Evolutionary conservation across 2,329 filamentous ascomycete species (phyloP), one percentile per base, ranked within the genome.

Genomic region (Albophoma yamanashiensis): DNA sequence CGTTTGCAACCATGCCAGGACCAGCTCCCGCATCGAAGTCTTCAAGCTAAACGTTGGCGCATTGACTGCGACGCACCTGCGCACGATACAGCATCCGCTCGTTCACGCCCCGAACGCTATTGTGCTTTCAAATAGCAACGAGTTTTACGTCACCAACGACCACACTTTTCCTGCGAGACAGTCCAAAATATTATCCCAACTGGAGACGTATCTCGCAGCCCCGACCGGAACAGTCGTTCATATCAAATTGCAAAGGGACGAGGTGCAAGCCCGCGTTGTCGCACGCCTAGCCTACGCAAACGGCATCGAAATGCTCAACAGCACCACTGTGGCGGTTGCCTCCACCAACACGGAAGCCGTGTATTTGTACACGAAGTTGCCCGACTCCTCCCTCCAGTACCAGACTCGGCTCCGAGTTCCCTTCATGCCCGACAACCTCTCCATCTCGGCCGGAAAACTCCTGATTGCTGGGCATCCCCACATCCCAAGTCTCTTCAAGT

Each of bases 71-170:
- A 74, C 63, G 5, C 72, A 78, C 59, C 45, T 70, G 2, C 69
- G 68, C 43, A 73, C 73, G 0, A 68, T 79, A 58, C 64, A 66
- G 56, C 74, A 78, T 56, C 70, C 73, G 0, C 68, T 77, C 6
- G 64, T 79, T 15, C 68, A 68, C 52, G 69, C 60, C 0, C 76
- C 76, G 4, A 79, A 79, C 61, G 67, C 75, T 9, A 73, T 79
- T 17, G 66, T 67, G 2, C 59, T 75, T 1, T 60, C 74, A 38
- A 72, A 67, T 59, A 62, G 60, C 9, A 65, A 70, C 3, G 74
- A 77, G 60, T 64, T 79, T 25, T 74, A 73, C 58, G 70, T 78
- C 25, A 77, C 75, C 3, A 78, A 78, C 55, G 71, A 75, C 60
- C 74, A 78, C 61, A 58, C 68, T 62, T 72, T 78, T 60, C 64